A percentile compares a stretch with the other conserved stretches of the same genome.
Evolutionary conservation across 129 eudicot species (phyloP).

Genomic region (Ambrosia artemisiifolia): DNA sequence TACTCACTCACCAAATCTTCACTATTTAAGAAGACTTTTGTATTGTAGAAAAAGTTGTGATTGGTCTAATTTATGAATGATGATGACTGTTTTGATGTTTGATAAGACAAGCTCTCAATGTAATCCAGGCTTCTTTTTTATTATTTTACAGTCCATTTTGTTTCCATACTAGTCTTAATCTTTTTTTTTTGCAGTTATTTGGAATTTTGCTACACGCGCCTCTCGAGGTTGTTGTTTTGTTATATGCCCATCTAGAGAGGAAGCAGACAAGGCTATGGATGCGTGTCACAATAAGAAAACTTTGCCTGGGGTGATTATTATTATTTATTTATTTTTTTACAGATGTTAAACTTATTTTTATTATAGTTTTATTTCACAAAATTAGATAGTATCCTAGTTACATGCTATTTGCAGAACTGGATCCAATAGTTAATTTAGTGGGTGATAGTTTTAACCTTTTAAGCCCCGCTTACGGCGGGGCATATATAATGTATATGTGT

Average conservation of each 20-base stretch:
- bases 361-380: background rate
- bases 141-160: too few relatives aligned
- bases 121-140: background rate
- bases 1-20: too few relatives aligned
- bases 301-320: constrained; percentile 74
- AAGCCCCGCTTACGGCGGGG: too few relatives aligned
- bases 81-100: background rate
- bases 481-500: too few relatives aligned
- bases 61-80: too few relatives aligned
- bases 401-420: constrained; percentile 3
- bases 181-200: too few relatives aligned
- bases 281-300: constrained; percentile 91
- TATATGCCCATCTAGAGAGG: constrained; percentile 87
- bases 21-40: background rate
- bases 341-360: constrained; percentile 25
- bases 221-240: constrained; percentile 99
- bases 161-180: too few relatives aligned
- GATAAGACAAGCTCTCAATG: constrained; percentile 9
- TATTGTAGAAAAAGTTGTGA: background rate
- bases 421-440: background rate
- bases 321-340: constrained; percentile 31
- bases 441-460: too few relatives aligned
- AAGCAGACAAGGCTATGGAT: constrained; percentile 88
- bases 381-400: background rate
- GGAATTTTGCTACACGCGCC: too few relatives aligned